Evolutionary conservation across 192 early-diverging fungal species (phyloP).

Genomic region (Paraglomus brasilianum): DNA sequence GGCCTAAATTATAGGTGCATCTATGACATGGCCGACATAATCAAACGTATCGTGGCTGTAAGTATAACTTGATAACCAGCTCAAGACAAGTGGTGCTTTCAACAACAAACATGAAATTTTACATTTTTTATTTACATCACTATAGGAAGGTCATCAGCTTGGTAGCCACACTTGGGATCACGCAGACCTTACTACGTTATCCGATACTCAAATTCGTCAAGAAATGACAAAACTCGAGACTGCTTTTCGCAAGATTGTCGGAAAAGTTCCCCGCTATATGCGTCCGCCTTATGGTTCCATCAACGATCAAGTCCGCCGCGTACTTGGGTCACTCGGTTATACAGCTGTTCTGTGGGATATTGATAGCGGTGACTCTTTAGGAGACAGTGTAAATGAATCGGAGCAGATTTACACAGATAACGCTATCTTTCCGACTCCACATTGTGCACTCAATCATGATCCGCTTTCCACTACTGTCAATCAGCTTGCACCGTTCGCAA

Average conservation of each 20-base stretch:
- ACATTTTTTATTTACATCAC: no score
- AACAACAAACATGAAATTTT: no score
- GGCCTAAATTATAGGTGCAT: slow-evolving; percentile 48
- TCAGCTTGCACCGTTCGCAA: no score
- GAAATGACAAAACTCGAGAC: slow-evolving; percentile 52
- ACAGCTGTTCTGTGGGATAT: slow-evolving; percentile 41
- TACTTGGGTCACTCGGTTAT: slow-evolving; percentile 32
- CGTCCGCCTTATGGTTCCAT: slow-evolving; percentile 55
- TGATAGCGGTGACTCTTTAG: slow-evolving; percentile 13
- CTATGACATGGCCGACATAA: slow-evolving; percentile 44
- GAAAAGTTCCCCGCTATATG: slow-evolving; percentile 55
- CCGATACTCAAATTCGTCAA: slow-evolving; percentile 42
- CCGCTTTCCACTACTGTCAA: no score
- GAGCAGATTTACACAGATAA: no score
- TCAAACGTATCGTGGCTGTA: slow-evolving; percentile 45
- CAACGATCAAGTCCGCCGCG: slow-evolving; percentile 6
- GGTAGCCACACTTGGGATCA: slow-evolving; percentile 62
- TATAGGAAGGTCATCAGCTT: slow-evolving; percentile 65
- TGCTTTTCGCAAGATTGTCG: slow-evolving; percentile 50
- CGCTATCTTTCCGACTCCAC: no score
- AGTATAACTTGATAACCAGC: no score
- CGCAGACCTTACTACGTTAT: slow-evolving; percentile 42
- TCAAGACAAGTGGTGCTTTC: no score
- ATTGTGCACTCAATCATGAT: no score
- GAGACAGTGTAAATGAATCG: no score